phyloP scores from a whole-genome alignment of 2,329 filamentous ascomycete species.

The Fusarium devonianum region DNA sequence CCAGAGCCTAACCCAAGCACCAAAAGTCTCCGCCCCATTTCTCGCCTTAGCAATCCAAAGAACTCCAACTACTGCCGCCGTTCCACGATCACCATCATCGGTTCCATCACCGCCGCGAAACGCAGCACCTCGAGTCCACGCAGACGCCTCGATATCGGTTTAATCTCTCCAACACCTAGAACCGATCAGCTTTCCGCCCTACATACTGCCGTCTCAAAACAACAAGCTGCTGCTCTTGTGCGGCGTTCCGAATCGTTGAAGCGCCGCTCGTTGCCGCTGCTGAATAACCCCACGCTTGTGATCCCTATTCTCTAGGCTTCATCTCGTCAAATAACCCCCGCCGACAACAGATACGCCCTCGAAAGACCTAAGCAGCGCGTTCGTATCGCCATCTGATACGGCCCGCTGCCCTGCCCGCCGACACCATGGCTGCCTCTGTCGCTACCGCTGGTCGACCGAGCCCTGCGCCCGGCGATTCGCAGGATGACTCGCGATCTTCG shows the following conservation, averaged over 20 bases:
- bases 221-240: slow-evolving; percentile 1
- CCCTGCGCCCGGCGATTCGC: slow-evolving; percentile 45
- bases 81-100: slow-evolving; percentile 19
- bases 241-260: slow-evolving; percentile 8
- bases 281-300: slow-evolving; percentile 31
- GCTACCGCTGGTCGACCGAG: slow-evolving; percentile 30
- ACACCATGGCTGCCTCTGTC: slow-evolving; percentile 39
- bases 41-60: slow-evolving; percentile 22
- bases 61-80: slow-evolving; percentile 23
- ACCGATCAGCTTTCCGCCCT: not conserved
- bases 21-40: slow-evolving; percentile 31
- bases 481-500: slow-evolving; percentile 64
- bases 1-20: slow-evolving; percentile 27
- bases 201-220: not conserved
- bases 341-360: slow-evolving; percentile 8
- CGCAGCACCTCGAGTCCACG: not conserved
- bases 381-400: slow-evolving; percentile 15
- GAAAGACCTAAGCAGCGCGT: slow-evolving; percentile 5
- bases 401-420: slow-evolving; percentile 12
- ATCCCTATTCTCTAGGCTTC: slow-evolving; percentile 21
- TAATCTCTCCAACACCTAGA: not conserved
- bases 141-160: slow-evolving; percentile 3
- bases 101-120: slow-evolving; percentile 21
- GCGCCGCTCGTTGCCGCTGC: slow-evolving; percentile 20
- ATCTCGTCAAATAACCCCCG: slow-evolving; percentile 15